phyloP scores from a whole-genome alignment of 1,139 yeast species.

The Lodderomyces pseudojiufengensis region DNA sequence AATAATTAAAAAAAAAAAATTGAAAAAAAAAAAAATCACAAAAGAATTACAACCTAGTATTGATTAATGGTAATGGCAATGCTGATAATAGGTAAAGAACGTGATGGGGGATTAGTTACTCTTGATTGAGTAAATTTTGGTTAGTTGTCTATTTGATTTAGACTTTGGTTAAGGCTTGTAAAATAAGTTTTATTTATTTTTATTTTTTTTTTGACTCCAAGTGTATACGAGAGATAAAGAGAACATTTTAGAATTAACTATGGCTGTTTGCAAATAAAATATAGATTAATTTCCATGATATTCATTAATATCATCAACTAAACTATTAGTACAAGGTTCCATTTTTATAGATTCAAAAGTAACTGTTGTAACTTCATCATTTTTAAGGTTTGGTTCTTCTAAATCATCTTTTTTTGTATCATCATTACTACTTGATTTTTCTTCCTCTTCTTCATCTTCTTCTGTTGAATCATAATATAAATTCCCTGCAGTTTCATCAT shows the following conservation, averaged over 20 bases:
- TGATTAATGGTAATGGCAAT: constrained; percentile 1
- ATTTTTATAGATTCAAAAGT: constrained; percentile 3
- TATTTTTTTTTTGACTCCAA: no score
- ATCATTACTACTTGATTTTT: background rate
- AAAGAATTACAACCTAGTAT: background rate
- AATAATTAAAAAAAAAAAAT: background rate
- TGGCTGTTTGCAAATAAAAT: no score
- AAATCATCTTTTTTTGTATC: constrained; percentile 3
- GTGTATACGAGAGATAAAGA: no score
- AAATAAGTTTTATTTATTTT: no score
- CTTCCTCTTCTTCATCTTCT: constrained; percentile 4
- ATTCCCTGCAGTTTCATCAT: constrained; percentile 6
- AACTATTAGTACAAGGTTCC: constrained; percentile 6
- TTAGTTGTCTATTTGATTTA: no score
- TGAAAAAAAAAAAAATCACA: background rate
- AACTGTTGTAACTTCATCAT: constrained; percentile 1
- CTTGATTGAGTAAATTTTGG: no score
- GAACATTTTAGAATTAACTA: no score
- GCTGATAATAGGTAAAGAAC: no score
- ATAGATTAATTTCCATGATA: constrained; percentile 7
- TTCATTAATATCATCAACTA: constrained; percentile 10
- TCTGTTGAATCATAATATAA: constrained; percentile 3
- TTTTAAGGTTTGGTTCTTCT: constrained; percentile 3
- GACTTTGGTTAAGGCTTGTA: no score
- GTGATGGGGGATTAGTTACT: no score